Conservation (phyloP, 2,329 filamentous ascomycete genomes). For the Scytalidium lignicola region DNA sequence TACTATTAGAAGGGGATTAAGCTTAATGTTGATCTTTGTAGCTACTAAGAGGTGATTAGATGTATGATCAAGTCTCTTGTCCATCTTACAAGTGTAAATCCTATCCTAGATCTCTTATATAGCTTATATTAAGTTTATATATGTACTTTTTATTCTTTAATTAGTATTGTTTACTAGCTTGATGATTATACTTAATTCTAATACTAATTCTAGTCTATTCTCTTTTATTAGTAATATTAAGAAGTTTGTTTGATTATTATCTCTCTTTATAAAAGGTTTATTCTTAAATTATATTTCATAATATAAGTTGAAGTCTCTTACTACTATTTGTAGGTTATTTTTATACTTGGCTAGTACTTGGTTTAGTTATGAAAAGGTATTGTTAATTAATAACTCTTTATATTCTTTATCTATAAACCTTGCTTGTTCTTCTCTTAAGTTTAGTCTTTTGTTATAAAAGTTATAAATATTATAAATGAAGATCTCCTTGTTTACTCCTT, state of each 20-base stretch:
- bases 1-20: not conserved
- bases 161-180: not conserved
- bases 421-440: too few species aligned
- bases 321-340: not conserved
- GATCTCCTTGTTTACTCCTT: too few species aligned
- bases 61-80: slow-evolving; percentile 11
- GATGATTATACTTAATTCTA: not conserved
- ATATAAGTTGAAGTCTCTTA: slow-evolving; percentile 3
- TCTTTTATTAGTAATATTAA: not conserved
- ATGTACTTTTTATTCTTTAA: not conserved
- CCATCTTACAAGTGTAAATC: not conserved
- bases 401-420: not conserved
- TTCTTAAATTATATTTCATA: not conserved
- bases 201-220: not conserved
- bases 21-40: slow-evolving; percentile 4
- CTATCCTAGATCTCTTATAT: not conserved
- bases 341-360: not conserved
- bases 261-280: not conserved
- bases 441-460: not conserved
- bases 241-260: not conserved
- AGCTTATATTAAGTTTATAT: not conserved
- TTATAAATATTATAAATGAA: not conserved
- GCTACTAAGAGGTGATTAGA: slow-evolving; percentile 20
- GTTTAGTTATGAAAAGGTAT: not conserved
- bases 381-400: not conserved